Evolutionary conservation across 73 alveolate genomes (phyloP).

Genomic region (Urostyla sp.): DNA sequence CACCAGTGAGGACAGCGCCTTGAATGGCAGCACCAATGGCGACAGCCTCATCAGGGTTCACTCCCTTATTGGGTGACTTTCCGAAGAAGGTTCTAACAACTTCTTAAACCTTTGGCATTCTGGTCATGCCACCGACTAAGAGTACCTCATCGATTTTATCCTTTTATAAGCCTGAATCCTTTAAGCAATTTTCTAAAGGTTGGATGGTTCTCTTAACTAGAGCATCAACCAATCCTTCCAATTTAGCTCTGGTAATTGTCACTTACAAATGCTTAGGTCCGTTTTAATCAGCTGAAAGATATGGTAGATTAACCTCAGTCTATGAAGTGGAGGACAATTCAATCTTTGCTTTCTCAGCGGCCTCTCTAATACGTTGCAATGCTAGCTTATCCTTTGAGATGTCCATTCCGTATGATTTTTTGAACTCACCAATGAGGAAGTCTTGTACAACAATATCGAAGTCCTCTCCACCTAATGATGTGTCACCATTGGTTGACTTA

Average conservation of each 20-base stretch:
- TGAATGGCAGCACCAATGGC: constrained; percentile 99
- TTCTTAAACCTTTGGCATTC: constrained; percentile 97
- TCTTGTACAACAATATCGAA: constrained; percentile 82
- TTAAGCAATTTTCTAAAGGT: constrained; percentile 88
- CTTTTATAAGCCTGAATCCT: constrained; percentile 92
- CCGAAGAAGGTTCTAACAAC: constrained; percentile 88
- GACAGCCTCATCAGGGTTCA: constrained; percentile 99
- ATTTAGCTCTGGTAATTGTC: constrained; percentile 87
- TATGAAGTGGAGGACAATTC: constrained; percentile 88
- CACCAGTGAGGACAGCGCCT: constrained; percentile 97
- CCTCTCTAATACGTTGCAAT: constrained; percentile 91
- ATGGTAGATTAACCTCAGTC: constrained; percentile 93
- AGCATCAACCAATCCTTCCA: constrained; percentile 77
- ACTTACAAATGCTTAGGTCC: constrained; percentile 94
- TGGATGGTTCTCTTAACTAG: constrained; percentile 79
- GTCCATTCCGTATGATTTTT: constrained; percentile 86
- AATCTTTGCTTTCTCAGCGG: constrained; percentile 97
- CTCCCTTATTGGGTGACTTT: constrained; percentile 80
- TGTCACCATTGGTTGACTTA: constrained; percentile 97
- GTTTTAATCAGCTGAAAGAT: constrained; percentile 89
- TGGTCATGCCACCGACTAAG: constrained; percentile 98
- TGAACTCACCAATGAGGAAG: constrained; percentile 86
- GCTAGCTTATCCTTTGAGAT: constrained; percentile 89
- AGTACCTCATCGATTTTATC: constrained; percentile 94
- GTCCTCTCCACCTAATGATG: constrained; percentile 98